Evolutionary conservation across 805 yeast species (phyloP), one percentile per base, ranked within the genome.

Genomic region (Candida xiaguanensis): DNA sequence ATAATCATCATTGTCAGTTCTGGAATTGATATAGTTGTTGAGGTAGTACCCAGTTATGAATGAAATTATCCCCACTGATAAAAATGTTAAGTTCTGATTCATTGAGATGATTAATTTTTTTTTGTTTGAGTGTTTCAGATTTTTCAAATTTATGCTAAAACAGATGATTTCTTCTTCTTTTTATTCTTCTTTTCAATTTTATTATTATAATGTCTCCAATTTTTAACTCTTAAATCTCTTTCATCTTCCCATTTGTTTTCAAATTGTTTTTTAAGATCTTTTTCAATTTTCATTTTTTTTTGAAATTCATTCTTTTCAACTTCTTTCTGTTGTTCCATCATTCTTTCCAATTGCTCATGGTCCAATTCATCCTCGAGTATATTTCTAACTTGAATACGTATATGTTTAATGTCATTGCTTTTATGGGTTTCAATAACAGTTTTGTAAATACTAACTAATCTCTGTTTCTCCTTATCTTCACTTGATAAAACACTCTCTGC

Each of bases 161-260:
- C 74, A 38, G 59, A 61, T 2, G 30, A 16, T 20, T 19, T 35
- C 52, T 65, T 70, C 54, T 60, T 62, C 43, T 58, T 74, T 50
- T 60, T 66, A 53, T 68, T 72, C 56, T 74, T 75, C 52, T 71
- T 72, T 22, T 63, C 70, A 12, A 63, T 55, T 41, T 69, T 68
- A 25, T 62, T 57, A 11, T 65, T 54, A 52, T 72, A 82, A 7
- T 50, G 53, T 38, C 87, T 58, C 89, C 89, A 82, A 50, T 67
- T 77, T 6, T 58, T 54, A 5, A 82, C 85, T 26, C 89, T 57
- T 8, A 53, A 55, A 31, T 78, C 86, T 34, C 86, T 45, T 11
- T 69, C 69, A 37, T 72, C 75, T 47, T 81, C 88, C 89, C 89
- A 82, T 15, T 65, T 60, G 35, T 63, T 53, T 27, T 69, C 72